Percentiles rank a stretch among this genome's conserved stretches.
phyloP scores from a whole-genome alignment of 805 yeast genomes.

The Komagataella pastoris region DNA sequence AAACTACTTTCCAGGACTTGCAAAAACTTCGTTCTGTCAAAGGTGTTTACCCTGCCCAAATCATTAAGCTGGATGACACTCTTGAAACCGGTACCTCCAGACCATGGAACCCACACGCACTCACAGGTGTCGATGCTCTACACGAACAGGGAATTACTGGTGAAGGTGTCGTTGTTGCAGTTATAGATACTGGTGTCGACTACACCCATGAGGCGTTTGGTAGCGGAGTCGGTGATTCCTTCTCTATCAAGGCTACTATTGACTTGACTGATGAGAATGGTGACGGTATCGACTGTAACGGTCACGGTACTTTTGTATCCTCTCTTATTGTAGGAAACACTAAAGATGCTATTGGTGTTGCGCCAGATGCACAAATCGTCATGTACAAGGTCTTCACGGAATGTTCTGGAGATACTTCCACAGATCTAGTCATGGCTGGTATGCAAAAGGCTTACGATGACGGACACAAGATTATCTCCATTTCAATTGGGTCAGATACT shows the following conservation, averaged over 20 bases:
- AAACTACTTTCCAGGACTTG: constrained; percentile 1
- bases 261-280: constrained; percentile 3
- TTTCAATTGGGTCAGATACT: constrained; percentile 9
- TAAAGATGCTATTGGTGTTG: constrained; percentile 8
- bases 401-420: constrained; percentile 7
- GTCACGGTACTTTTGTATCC: constrained; percentile 13
- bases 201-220: constrained; percentile 9
- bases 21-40: constrained; percentile 2
- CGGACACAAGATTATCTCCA: constrained; percentile 5
- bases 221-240: constrained; percentile 8
- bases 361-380: constrained; percentile 8
- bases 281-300: constrained; percentile 9
- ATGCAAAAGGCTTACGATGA: constrained; percentile 4
- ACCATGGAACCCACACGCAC: constrained; percentile 9
- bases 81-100: not conserved
- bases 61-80: not conserved
- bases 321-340: constrained; percentile 9
- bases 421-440: constrained; percentile 8
- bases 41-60: constrained; percentile 5
- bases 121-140: constrained; percentile 8
- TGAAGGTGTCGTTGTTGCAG: constrained; percentile 6
- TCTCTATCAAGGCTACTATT: constrained; percentile 7
- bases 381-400: constrained; percentile 9
- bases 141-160: constrained; percentile 8
- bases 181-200: constrained; percentile 8